These are phyloP conservation scores for Colletotrichum phormii DNA, from an alignment of 2,329 filamentous ascomycete species.

Conservation along the genomic window DNA sequence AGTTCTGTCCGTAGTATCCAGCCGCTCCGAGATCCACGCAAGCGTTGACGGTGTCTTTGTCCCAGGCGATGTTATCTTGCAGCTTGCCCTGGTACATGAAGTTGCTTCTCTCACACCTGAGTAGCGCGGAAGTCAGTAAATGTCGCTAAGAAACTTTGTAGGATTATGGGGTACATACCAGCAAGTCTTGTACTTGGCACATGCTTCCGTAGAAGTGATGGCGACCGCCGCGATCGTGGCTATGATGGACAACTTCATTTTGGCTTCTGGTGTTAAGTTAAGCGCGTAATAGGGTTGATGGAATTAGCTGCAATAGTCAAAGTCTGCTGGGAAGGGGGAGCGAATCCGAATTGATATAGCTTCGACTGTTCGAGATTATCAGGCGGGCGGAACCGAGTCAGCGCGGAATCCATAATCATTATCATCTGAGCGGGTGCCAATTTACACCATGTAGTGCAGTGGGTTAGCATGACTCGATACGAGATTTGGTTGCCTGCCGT, in stretches of 20 bases:
- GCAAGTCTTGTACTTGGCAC: constrained; percentile 16
- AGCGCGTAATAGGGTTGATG: not conserved
- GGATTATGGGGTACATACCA: not conserved
- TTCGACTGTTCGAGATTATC: not conserved
- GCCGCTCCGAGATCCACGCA: not conserved
- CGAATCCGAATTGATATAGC: not conserved
- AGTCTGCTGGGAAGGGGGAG: not conserved
- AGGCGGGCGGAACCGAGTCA: not conserved
- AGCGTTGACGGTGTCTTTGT: not conserved
- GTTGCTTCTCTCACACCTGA: not conserved
- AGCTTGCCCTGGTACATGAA: constrained; percentile 1
- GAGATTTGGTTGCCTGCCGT: not conserved
- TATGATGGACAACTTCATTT: constrained; percentile 11
- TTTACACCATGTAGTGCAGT: not conserved
- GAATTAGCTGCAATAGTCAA: not conserved
- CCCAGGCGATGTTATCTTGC: constrained; percentile 9
- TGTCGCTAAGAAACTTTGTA: too few relatives aligned
- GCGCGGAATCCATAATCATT: not conserved
- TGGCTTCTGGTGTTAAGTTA: not conserved
- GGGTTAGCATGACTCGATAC: not conserved
- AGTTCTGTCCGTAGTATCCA: constrained; percentile 18
- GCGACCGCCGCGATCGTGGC: not conserved
- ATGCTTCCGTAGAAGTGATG: constrained; percentile 6
- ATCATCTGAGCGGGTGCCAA: not conserved
- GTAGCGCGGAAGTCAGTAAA: not conserved